Evolutionary conservation across 306 rosid species (phyloP), one percentile per base, ranked within the genome.

Genomic region (Malus sylvestris): DNA sequence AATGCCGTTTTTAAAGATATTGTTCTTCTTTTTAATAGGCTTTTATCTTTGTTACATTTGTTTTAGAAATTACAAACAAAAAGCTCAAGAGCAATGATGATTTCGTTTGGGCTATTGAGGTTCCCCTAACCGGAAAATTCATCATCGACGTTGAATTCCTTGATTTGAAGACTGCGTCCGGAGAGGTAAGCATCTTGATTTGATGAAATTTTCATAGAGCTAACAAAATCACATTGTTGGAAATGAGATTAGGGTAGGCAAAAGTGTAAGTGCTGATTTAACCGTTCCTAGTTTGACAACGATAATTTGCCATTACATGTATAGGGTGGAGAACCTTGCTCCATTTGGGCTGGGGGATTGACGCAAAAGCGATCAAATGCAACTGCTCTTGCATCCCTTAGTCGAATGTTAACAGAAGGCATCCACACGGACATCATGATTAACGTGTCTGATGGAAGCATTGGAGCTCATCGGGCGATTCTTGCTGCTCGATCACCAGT

Each of bases 141-240:
- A 91, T 96, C 51, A 92, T 96, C 35, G 99, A 96, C 71, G 88
- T 96, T 51, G 98, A 96, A 82, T 96, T 96, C 85, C 92, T 92
- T 62, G 99, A 96, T 82, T 85, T 96, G 89, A 96, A 96, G 89
- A 86, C 77, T 68, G 69, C 89, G 32, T 81, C 98, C 30, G 87
- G 89, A 58, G 72, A 80, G 81, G 99, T 96, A 82, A 76, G 87
- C 71, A 27, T 29, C 33, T 72, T 75, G 2, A 58, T 6, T 62
- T 27, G 67, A 62, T 62, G 35, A 70, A 49, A 29, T 18, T 8
- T 29, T 12, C 6, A 27, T 23, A 49, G 9, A 66, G 62, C 35
- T 61, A 16, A 18, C 29, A 16, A 32, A 52, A 27, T 57, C 68
- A 55, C 67, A 12, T 67, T 27, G n/a, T 60, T 30, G 49, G 12